Evolutionary conservation across 139 green algal species (phyloP), one percentile per base, ranked within the genome.

Genomic region (Penium margaritaceum): DNA sequence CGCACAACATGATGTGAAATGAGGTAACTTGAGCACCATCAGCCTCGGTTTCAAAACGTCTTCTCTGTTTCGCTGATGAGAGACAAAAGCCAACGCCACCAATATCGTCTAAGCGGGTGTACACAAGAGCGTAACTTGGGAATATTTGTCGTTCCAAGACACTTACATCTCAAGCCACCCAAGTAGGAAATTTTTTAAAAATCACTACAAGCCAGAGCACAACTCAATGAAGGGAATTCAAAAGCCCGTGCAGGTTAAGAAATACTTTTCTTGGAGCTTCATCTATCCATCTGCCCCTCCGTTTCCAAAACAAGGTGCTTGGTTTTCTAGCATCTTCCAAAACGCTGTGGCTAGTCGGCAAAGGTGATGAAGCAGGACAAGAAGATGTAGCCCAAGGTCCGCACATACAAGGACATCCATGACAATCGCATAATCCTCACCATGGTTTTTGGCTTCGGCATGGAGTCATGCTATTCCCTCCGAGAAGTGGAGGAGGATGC

Each of bases 331-430:
- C 95, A 63, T 94, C 94, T 92, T 94, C 94, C 83, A 92, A 92
- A 82, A 89, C 94, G 98, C 77, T 89, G 94, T 61, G 92, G 92
- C 72, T 92, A 98, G 88, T 92, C 90, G 29, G 92, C 94, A 57
- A 99, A 99, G 91, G 95, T 99, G 7, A 86, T 87, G 33, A 94
- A 94, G 82, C 92, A 97, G 85, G 95, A 98, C 70, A 98, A 98
- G 91, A 97, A 97, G 89, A 98, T 97, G 87, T 78, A 77, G 77
- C 84, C 67, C 63, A 86, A 83, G 78, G 93, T 92, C 66, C 87
- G 95, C 55, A 92, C 93, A n/a, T 83, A 88, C 67, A 96, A 97
- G 90, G 85, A 94, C 51, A 34, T 84, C 33, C 62, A 96, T 83
- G 98, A 98, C 91, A 98, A 97, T 88, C 85, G 94, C 74, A 89